A percentile compares a stretch with the other conserved stretches of the same genome.
phyloP scores from a whole-genome alignment of 345 rosid species.

The Trapa bicornis region DNA sequence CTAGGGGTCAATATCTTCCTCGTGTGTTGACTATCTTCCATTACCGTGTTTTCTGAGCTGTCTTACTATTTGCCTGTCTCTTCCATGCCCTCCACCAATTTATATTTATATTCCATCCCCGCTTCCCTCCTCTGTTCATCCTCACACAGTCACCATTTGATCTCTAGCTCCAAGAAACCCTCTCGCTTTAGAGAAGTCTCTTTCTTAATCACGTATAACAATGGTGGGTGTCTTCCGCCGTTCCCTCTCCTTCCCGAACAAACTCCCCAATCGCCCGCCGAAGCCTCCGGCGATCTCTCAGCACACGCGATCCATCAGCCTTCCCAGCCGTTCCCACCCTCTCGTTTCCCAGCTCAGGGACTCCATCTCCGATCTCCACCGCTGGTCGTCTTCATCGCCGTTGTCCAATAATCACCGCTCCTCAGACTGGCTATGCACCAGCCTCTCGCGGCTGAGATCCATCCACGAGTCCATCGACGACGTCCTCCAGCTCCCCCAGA shows the following conservation, averaged over 20 bases:
- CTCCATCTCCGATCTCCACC: slow-evolving; percentile 20
- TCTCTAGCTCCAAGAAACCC: not conserved
- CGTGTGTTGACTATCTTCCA: slow-evolving; percentile 8
- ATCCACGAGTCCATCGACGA: slow-evolving; percentile 35
- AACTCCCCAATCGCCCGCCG: slow-evolving; percentile 20
- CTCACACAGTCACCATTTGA: not conserved
- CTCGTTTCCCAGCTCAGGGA: slow-evolving; percentile 33
- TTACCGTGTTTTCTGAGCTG: slow-evolving; percentile 5
- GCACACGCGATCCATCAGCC: slow-evolving; percentile 47
- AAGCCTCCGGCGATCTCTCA: slow-evolving; percentile 26
- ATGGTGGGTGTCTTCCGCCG: slow-evolving; percentile 46
- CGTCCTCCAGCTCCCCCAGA: slow-evolving; percentile 46
- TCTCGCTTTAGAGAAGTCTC: too few species aligned
- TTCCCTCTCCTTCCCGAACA: slow-evolving; percentile 46
- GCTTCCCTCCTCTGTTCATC: not conserved
- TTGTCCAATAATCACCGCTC: slow-evolving; percentile 10
- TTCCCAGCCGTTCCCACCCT: slow-evolving; percentile 50
- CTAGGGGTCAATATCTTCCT: slow-evolving; percentile 2
- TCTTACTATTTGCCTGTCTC: not conserved
- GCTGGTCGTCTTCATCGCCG: slow-evolving; percentile 12
- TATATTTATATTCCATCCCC: too few species aligned
- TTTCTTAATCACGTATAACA: not conserved
- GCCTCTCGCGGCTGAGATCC: slow-evolving; percentile 24
- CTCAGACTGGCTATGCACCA: slow-evolving; percentile 29
- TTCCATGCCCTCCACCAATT: not conserved